Conservation (phyloP, 2,329 filamentous ascomycete genomes). For the Bipolaris cookei region DNA sequence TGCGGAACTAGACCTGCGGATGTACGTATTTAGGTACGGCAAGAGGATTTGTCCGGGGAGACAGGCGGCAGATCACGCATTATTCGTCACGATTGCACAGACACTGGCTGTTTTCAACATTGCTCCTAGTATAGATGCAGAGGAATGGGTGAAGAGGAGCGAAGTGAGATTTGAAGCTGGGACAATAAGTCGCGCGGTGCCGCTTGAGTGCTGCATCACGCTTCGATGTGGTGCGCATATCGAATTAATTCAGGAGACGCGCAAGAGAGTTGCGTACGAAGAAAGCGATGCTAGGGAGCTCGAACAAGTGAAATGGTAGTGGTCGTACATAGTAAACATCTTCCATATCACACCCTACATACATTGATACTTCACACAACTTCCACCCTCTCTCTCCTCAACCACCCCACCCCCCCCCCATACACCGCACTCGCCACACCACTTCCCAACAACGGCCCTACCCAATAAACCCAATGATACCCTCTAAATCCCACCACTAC, state of each 20-base stretch:
- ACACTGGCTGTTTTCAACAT: slow-evolving; percentile 57
- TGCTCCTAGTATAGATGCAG: not conserved
- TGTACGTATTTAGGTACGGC: slow-evolving; percentile 49
- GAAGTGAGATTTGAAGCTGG: slow-evolving; percentile 29
- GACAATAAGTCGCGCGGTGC: slow-evolving; percentile 46
- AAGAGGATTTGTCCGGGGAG: slow-evolving; percentile 53
- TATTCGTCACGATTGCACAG: slow-evolving; percentile 54
- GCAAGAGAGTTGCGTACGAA: slow-evolving; percentile 44
- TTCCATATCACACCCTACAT: too few relatives aligned
- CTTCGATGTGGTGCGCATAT: slow-evolving; percentile 42
- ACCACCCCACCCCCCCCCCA: slow-evolving; percentile 49
- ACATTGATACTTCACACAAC: not conserved
- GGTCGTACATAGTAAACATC: too few relatives aligned
- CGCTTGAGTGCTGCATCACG: slow-evolving; percentile 41
- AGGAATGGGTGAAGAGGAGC: not conserved
- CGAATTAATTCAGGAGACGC: slow-evolving; percentile 39
- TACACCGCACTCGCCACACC: slow-evolving; percentile 57
- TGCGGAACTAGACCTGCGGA: slow-evolving; percentile 49
- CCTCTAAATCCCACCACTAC: slow-evolving; percentile 53
- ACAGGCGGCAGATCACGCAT: slow-evolving; percentile 51
- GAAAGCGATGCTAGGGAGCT: slow-evolving; percentile 42
- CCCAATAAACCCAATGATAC: slow-evolving; percentile 48
- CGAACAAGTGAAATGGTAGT: slow-evolving; percentile 2
- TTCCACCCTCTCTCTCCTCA: not conserved
- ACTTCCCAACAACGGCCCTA: slow-evolving; percentile 52